Evolutionary conservation across 805 yeast genomes (phyloP), one percentile per base, ranked within the genome.

Genomic region (Candida taoyuanica): DNA sequence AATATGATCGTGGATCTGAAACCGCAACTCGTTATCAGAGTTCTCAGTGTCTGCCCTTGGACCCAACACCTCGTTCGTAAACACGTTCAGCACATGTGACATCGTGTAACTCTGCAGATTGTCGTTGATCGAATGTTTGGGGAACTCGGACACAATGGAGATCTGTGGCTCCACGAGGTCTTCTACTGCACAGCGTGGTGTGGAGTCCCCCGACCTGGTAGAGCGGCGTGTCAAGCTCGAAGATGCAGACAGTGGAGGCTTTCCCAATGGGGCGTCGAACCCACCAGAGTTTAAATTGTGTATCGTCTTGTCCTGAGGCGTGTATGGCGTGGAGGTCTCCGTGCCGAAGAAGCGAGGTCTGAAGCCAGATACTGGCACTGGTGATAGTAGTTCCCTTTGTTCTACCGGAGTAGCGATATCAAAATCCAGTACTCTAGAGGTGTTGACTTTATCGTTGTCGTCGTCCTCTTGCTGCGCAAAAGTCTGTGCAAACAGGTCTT

Each of bases 241-340:
- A 20, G 24, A 19, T 6, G 18, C 6, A 23, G 19, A 5, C 4
- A 27, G 23, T 23, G 28, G 16, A 7, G 8, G 25, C 3, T 13
- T 19, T 16, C 12, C 13, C 16, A 17, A 24, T 11, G 27, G 21
- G 27, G 5, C 17, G 20, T 42, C 37, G 36, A 51, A 47, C 1
- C 56, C 55, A 4, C 38, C 24, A 17, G 49, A 41, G 31, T 46
- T 41, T 4, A 39, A 19, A 31, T 48, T 48, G 19, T 44, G 33
- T 7, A 44, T 47, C 34, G 51, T 46, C 37, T 51, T 53, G 31
- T 46, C 29, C n/a, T 37, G 31, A 18, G 59, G 59, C 3, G 59
- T 54, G 14, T 30, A 29, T 28, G 57, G 57, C 0, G 41, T 36
- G 8, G 42, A 33, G 1, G 36, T 21, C 8, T 31, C 41, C 15